Base-by-base conservation (phyloP, 148 eudicot genomes). In the Camellia japonica region DNA sequence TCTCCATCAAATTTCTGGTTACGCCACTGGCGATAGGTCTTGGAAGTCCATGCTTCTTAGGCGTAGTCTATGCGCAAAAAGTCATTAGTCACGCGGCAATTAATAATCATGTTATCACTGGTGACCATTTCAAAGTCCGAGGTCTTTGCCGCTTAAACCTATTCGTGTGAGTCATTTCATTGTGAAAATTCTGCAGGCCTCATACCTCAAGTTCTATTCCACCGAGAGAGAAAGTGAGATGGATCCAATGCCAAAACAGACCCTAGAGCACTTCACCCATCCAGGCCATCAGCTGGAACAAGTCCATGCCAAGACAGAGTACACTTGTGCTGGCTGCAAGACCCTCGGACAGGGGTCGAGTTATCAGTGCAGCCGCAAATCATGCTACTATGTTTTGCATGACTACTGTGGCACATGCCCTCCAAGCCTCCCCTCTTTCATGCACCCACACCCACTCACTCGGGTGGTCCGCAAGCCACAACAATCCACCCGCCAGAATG, bases 321-420 rank as follows among this genome's bases (percentile, higher is more conserved):
- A 49, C 77, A 6, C 23, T 3, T 79, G 87, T 62, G 78, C 73
- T 64, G 87, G 80, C 2, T 85, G 87, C 80, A 82, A 59, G 18
- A 85, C 84, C 38, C 8, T 19, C 9, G 84, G 84, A 13, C 0
- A 20, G 6, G 87, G 87, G 6, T 15, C 41, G 3, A 44, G 80
- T 5, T 85, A 73, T 71, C 80, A 78, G 5, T 85, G 87, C 80
- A 13, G 49, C 42, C 0, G 3, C 61, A 51, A 5, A 5, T n/a
- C 13, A 5, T 85, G 87, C 74, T 68, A 54, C 43, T 82, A 82
- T 68, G 77, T 59, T 69, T 47, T 85, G 61, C 87, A 85, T 64
- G 79, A 76, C 3, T 78, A 68, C 19, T 85, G 87, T 41, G 79
- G 65, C 56, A 79, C 77, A 2, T 82, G 84, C 64, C 87, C 82